Percentiles rank a stretch among this genome's conserved stretches.
These are phyloP conservation scores for Brassica cretica DNA, from an alignment of 345 rosid species.

Conservation along the genomic window DNA sequence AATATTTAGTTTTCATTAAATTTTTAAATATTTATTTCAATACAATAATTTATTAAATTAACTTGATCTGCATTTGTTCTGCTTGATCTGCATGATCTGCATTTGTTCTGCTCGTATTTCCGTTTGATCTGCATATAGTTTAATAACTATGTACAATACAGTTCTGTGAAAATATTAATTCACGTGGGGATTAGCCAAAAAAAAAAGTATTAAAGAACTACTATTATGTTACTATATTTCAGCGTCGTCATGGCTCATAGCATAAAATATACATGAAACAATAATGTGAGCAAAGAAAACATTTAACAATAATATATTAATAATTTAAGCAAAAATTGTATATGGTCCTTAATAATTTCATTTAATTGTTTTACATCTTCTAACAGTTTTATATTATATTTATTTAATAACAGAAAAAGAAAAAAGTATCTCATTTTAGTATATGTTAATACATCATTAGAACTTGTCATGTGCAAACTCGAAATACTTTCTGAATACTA, in stretches of 20 bases:
- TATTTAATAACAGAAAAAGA: background rate
- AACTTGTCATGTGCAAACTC: background rate
- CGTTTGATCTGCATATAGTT: background rate
- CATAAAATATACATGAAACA: background rate
- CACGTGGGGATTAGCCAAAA: background rate
- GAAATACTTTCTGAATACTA: background rate
- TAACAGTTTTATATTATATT: background rate
- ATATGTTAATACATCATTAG: background rate
- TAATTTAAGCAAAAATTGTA: background rate
- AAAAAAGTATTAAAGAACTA: background rate
- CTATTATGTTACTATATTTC: background rate
- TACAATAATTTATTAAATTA: too few species aligned
- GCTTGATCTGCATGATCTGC: too few species aligned
- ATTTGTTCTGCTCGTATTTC: too few species aligned
- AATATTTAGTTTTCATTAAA: too few species aligned
- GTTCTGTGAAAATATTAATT: background rate
- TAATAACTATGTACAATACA: background rate
- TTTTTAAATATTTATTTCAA: too few species aligned
- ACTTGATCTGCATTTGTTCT: too few species aligned
- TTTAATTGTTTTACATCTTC: background rate
- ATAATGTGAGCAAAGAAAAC: background rate
- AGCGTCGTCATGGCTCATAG: background rate
- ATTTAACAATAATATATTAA: background rate
- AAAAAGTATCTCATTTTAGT: background rate
- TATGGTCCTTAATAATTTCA: background rate